Base-by-base conservation (phyloP, 768 basidiomycete genomes). In the Sporobolomyces phaffii region DNA sequence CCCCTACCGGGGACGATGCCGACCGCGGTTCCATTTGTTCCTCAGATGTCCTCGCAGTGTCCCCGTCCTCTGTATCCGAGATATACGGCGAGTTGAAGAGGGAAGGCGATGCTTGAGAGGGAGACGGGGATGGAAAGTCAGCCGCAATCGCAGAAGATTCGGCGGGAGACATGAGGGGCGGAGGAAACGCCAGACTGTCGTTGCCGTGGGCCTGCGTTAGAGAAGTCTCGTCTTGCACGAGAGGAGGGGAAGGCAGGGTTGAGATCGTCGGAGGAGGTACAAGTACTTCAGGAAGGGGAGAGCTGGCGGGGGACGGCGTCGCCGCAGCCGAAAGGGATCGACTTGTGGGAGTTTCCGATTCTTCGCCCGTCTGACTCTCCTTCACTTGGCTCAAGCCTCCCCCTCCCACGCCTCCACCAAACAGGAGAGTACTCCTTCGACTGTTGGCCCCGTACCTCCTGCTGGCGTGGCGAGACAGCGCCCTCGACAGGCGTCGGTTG, bases 381-480 rank as follows among this genome's bases (percentile, higher is more conserved):
- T 22, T 50, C 26, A 26, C 8, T 3, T 14, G 13, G 29, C 36
- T 24, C 15, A 31, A 15, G 9, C 24, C 38, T 7, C 51, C 28
- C 3, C 20, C 3, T 8, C 51, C 28, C 6, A 31, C 2, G 36
- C 36, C 20, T 10, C 36, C 8, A 1, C 36, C 26, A 11, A 45
- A 20, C 62, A 45, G 18, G 17, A 47, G 9, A 24, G 44, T 54
- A 24, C 52, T 58, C 40, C 64, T 34, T 15, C 57, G 28, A 31
- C 43, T 34, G 8, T 48, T 49, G 11, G 57, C 63, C 15, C 47
- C 64, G n/a, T 59, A 59, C 33, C 48, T 51, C n/a, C 64, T 17
- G 13, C 58, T 45, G 17, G 64, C 64, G 24, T 54, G 45, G 5
- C 59, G n/a, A 2, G 58, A 60, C 3, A 65, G 45, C 13, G 64